Evolutionary conservation across 495 filamentous ascomycete genomes (phyloP).

Genomic region (Pyrenula aspistea): DNA sequence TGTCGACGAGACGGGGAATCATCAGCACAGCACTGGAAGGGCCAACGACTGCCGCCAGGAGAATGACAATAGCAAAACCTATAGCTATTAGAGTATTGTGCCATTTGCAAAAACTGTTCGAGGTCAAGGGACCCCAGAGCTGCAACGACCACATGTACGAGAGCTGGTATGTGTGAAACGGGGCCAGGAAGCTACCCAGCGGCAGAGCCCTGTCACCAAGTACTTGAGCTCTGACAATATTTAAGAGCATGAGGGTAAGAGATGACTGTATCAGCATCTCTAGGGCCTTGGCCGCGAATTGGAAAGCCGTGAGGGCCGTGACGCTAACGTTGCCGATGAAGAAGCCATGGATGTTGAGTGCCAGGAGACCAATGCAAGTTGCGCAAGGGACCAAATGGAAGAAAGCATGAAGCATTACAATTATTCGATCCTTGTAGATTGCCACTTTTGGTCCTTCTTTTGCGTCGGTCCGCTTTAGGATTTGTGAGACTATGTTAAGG

Average conservation of each 20-base stretch:
- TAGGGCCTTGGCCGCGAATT: conserved; percentile 13
- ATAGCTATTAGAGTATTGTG: neutral
- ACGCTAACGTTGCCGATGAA: neutral
- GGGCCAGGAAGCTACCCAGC: conserved; percentile 11
- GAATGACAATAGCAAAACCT: neutral
- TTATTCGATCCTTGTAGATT: neutral
- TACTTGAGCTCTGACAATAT: conserved; percentile 7
- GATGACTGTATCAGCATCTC: conserved; percentile 15
- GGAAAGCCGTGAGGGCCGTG: conserved; percentile 5
- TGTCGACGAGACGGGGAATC: conserved; percentile 2
- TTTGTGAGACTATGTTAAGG: neutral
- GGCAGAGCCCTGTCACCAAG: conserved; percentile 5
- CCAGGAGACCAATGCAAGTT: neutral
- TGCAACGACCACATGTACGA: conserved; percentile 17
- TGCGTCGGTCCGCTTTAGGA: neutral
- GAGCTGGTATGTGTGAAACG: conserved; percentile 10
- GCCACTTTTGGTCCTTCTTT: neutral
- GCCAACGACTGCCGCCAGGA: conserved; percentile 9
- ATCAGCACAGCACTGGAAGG: conserved; percentile 15
- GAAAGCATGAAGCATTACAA: neutral
- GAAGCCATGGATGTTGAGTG: neutral
- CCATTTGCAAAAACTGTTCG: neutral
- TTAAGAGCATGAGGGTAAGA: conserved; percentile 6
- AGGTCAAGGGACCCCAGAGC: conserved; percentile 6
- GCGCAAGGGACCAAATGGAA: neutral